A percentile compares a stretch with the other conserved stretches of the same genome.
Conservation (phyloP, 1,284 basidiomycete genomes). For the Marasmius oreades region DNA sequence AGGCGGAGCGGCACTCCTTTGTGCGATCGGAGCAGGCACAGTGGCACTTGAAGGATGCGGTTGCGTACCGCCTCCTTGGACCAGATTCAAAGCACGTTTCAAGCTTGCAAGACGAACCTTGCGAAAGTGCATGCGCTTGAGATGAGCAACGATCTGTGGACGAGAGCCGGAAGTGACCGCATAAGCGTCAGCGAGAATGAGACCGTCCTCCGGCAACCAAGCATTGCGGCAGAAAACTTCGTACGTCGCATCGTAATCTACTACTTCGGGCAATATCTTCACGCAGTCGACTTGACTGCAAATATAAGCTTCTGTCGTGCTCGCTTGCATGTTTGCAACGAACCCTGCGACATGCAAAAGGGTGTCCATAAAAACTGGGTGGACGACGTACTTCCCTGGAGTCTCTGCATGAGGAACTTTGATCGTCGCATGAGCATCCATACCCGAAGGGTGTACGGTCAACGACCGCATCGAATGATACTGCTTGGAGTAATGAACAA, state of each 20-base stretch:
- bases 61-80: not conserved
- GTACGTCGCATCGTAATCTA: slow-evolving; percentile 41
- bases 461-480: slow-evolving; percentile 59
- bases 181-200: slow-evolving; percentile 47
- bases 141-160: slow-evolving; percentile 44
- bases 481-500: slow-evolving; percentile 58
- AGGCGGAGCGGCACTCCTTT: not conserved
- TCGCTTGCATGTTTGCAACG: slow-evolving; percentile 55
- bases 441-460: slow-evolving; percentile 43
- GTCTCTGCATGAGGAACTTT: slow-evolving; percentile 31
- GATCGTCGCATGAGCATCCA: slow-evolving; percentile 51
- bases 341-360: slow-evolving; percentile 69
- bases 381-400: slow-evolving; percentile 36
- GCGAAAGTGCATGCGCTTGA: slow-evolving; percentile 56
- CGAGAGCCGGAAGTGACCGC: slow-evolving; percentile 36
- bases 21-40: not conserved
- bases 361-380: slow-evolving; percentile 63
- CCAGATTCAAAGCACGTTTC: slow-evolving; percentile 35
- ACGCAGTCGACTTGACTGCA: slow-evolving; percentile 53
- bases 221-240: slow-evolving; percentile 49
- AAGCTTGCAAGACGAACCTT: slow-evolving; percentile 47
- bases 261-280: slow-evolving; percentile 37
- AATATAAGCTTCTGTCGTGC: slow-evolving; percentile 53
- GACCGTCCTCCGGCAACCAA: slow-evolving; percentile 37
- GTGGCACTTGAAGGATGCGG: not conserved